These are phyloP conservation scores for Plectranthus barbatus DNA, from an alignment of 257 asterid genomes.

Conservation along the genomic window DNA sequence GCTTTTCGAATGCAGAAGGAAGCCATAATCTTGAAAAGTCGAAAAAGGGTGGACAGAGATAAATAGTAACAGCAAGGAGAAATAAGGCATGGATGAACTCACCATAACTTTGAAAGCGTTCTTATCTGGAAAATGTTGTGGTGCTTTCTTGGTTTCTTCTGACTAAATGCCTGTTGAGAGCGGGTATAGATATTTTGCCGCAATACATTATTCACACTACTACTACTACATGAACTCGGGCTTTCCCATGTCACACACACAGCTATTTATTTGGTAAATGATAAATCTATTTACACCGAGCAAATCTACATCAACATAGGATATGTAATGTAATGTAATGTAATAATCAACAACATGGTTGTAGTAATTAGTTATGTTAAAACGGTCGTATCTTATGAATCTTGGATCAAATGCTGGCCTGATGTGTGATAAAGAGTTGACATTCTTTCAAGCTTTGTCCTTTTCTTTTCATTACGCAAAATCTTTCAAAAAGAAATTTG, in stretches of 20 bases:
- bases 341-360: too few relatives aligned
- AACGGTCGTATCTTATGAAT: too few relatives aligned
- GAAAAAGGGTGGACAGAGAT: conserved; percentile 5
- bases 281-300: background rate
- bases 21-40: background rate
- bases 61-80: background rate
- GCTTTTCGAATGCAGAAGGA: conserved; percentile 2
- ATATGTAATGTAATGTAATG: too few relatives aligned
- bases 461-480: background rate
- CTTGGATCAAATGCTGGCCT: background rate
- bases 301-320: background rate
- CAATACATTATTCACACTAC: background rate
- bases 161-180: conserved; percentile 5
- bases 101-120: conserved; percentile 27
- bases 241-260: too few relatives aligned
- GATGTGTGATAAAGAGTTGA: background rate
- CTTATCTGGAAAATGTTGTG: conserved; percentile 23
- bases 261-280: background rate
- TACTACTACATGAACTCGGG: too few relatives aligned
- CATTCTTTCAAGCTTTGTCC: background rate
- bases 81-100: conserved; percentile 26
- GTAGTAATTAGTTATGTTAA: background rate
- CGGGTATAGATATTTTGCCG: conserved; percentile 22
- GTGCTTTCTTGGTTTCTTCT: conserved; percentile 10
- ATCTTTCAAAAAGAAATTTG: too few relatives aligned